Evolutionary conservation across 768 basidiomycete genomes (phyloP), one percentile per base, ranked within the genome.

Genomic region (Trametes punicea): DNA sequence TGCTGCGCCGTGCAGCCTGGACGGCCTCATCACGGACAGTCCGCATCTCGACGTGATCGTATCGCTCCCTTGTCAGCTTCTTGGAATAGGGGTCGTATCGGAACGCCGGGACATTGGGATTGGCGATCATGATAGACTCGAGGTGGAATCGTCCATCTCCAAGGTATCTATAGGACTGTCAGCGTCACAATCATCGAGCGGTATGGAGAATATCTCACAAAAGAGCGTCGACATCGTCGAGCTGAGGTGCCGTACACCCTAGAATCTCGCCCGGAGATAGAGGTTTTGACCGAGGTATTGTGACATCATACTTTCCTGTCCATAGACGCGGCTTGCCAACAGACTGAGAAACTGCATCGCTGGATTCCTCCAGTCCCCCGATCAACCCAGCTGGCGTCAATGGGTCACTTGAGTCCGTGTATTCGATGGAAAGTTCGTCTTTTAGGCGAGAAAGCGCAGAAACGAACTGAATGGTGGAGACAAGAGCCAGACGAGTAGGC

Each of bases 51-150:
- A 74, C 70, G 65, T 98, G 93, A 63, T 93, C 81, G 62, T 98
- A 99, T 3, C 84, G 79, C 68, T 99, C 97, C 55, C 93, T 76
- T 1, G 97, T 98, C 47, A 99, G 78, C 67, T 94, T 97, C 71
- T 99, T 99, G 20, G 93, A 92, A 71, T 98, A 99, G 3, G 97
- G 97, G 67, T 98, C 97, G 71, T 98, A 99, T 20, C 97, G 84
- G 74, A 97, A 99, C 0, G 97, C 95, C 10, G 97, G 94, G 16
- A 98, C 80, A 27, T 81, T 71, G 0, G 97, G 97, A 69, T 99
- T 99, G n/a, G 94, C 93, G 56, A 99, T 97, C 97, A 99, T 99
- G 69, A 98, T 94, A 13, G 93, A 90, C 71, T 99, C 97, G 16
- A 98, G 81, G 69, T 98, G 97, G 76, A 99, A 99, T 9, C 97